Evolutionary conservation across 306 rosid species (phyloP), one percentile per base, ranked within the genome.

Genomic region (Fagus sylvatica): DNA sequence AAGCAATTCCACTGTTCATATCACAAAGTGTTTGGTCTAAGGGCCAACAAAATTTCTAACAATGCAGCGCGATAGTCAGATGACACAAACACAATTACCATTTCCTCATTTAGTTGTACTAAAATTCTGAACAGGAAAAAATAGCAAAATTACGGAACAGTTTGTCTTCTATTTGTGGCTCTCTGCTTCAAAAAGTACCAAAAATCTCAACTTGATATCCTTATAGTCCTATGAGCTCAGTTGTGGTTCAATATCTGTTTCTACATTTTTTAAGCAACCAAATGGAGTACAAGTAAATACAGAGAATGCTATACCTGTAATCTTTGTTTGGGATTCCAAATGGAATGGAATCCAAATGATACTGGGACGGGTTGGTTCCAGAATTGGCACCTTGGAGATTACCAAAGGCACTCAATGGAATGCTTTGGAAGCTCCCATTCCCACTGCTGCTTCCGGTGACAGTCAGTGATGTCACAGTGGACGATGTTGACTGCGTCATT

Each of bases 321-420:
- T 89, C 92, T 85, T 89, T 93, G 87, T 80, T 90, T 72, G 83
- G 86, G 69, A 82, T 84, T 65, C 90, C 91, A 86, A 48, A 84
- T 10, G 90, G 83, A 85, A 82, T 89, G 81, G 90, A 73, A 80
- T 86, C 91, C 79, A 88, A 74, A 73, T 89, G 89, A 79, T 89
- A 82, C 75, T 80, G 88, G 36, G 90, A 78, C 57, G 64, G 76
- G 79, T 67, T 74, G 68, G 87, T 71, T 76, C 89, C 89, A 33
- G 91, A 87, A 71, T 64, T 74, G 66, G 89, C 68, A 10, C 86
- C 89, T 82, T 89, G 90, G 17, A 90, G 74, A 28, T 80, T 76
- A 33, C 89, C 91, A 37, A 80, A 79, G 53, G 93, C 82, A 53
- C 88, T 90, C 84, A 88, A 78, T 9, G 96, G 96, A 33, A 93